Base-by-base conservation (phyloP, 768 basidiomycete species). In the Boletus sensibilis region DNA sequence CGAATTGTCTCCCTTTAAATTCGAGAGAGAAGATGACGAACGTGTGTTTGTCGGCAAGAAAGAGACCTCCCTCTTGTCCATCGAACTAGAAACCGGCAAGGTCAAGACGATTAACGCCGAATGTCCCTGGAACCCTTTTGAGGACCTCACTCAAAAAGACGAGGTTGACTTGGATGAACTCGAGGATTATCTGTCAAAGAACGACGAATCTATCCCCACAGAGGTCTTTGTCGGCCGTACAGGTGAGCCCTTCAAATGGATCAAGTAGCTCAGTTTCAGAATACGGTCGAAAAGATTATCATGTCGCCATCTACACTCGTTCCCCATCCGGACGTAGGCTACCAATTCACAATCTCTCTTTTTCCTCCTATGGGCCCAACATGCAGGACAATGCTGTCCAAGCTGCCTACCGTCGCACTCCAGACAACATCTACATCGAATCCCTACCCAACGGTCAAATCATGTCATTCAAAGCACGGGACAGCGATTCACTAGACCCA, bases 301-400 rank as follows among this genome's bases (percentile, higher is more conserved):
- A 91, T 57, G 84, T 99, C 53, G 83, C 90, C 39, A 94, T 98
- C 50, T 85, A 87, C 70, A 81, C 86, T 14, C 82, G 82, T 21
- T 65, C 75, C 1, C 57, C 71, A 5, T 69, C 73, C 4, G 68
- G 71, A 23, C 69, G 70, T 9, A 71, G 67, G 18, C 67, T 79
- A 7, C 82, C 79, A 21, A 76, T 84, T 13, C 96, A 98, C 64
- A 90, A 90, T 51, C 81, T 98, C 16, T 85, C 87, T 0, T 97
- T 94, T 72, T 96, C 95, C 0, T 84, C 87, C 0, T 98, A 98
- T 70, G 92, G 94, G 0, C 94, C 96, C 6, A 95, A 95, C 69
- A 93, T 89, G 66, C 86, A 88, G 71, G 92, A 95, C 68, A 83
- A 81, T 60, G 74, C 81, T 9, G 65, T 86, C 13, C 94, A 96